A percentile compares a stretch with the other conserved stretches of the same genome.
Conservation (phyloP, 1,284 basidiomycete genomes). For the Microstroma glucosiphilum region DNA sequence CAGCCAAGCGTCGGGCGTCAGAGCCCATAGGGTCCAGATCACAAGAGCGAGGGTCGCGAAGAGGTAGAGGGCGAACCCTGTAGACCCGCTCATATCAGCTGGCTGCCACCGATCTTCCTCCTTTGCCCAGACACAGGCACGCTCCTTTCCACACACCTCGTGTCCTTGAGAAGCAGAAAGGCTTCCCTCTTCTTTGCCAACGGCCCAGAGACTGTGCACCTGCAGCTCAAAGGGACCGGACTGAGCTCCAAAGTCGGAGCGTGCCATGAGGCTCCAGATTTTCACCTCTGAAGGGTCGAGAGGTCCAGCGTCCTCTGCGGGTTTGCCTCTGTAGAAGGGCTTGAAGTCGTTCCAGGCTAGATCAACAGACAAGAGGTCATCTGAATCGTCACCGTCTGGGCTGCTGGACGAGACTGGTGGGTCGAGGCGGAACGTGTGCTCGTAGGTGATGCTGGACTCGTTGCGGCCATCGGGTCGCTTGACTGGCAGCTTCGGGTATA, state of each 20-base stretch:
- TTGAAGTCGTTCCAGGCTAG: constrained; percentile 53
- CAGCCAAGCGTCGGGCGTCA: constrained; percentile 25
- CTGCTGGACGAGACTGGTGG: constrained; percentile 10
- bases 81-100: background rate
- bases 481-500: constrained; percentile 51
- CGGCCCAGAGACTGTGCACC: background rate
- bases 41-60: constrained; percentile 31
- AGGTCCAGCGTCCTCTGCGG: constrained; percentile 24
- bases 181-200: background rate
- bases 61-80: constrained; percentile 39
- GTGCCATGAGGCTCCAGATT: constrained; percentile 40
- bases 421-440: constrained; percentile 48
- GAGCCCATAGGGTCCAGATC: constrained; percentile 28
- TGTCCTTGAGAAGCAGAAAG: background rate
- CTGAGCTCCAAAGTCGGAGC: constrained; percentile 28
- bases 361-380: constrained; percentile 16
- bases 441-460: constrained; percentile 53
- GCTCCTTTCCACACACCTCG: background rate
- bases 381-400: background rate
- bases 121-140: background rate
- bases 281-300: constrained; percentile 23
- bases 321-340: constrained; percentile 53
- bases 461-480: constrained; percentile 49
- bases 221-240: constrained; percentile 4
- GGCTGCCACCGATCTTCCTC: background rate